Evolutionary conservation across 164 flowering plant species (phyloP).

Genomic region (Magnolia sinica): DNA sequence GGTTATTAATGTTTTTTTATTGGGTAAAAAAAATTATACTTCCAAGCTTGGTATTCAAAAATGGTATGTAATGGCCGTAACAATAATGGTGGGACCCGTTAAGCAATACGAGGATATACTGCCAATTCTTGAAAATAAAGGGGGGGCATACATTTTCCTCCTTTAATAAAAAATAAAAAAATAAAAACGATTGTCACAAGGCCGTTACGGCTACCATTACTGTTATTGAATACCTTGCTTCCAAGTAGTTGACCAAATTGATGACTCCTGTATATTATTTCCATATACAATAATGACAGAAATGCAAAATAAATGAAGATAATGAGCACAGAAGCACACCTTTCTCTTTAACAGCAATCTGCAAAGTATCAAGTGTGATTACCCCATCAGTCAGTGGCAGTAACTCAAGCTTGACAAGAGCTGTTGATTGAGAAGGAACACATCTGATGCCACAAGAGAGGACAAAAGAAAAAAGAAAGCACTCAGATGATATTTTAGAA

Average conservation of each 20-base stretch:
- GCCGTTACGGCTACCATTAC: no score
- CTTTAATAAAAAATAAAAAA: no score
- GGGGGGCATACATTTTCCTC: no score
- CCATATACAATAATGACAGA: not conserved
- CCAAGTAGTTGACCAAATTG: no score
- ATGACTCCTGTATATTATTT: no score
- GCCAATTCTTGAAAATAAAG: no score
- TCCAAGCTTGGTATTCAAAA: not conserved
- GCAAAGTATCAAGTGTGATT: constrained; percentile 72
- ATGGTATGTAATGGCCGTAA: no score
- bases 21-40: not conserved
- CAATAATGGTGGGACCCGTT: no score
- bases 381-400: constrained; percentile 97
- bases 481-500: not conserved
- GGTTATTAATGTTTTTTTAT: not conserved
- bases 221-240: no score
- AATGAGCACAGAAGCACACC: constrained; percentile 27
- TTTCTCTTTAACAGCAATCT: constrained; percentile 53
- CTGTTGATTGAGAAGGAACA: constrained; percentile 83
- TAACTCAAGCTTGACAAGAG: constrained; percentile 89
- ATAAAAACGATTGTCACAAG: no score
- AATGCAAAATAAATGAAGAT: not conserved
- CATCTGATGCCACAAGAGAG: constrained; percentile 39
- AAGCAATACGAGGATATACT: no score
- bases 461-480: not conserved